These are phyloP conservation scores for Chrysoporthe austroafricana DNA, from an alignment of 2,329 filamentous ascomycete species.

Conservation along the genomic window DNA sequence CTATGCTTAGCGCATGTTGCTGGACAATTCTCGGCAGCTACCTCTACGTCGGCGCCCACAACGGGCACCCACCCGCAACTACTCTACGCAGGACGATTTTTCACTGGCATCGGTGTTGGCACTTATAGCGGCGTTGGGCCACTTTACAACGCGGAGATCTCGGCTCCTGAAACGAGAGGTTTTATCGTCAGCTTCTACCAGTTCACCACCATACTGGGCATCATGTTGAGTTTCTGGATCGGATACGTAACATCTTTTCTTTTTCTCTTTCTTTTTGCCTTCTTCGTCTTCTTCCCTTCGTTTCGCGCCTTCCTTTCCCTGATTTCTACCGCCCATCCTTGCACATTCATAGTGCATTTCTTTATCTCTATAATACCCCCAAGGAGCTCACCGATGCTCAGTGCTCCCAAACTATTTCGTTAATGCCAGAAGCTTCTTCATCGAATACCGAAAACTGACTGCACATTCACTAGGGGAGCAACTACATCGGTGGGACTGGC, in stretches of 20 bases:
- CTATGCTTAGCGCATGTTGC: conserved; percentile 53
- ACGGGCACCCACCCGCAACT: conserved; percentile 44
- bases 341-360: not conserved
- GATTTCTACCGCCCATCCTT: not conserved
- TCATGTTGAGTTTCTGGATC: conserved; percentile 55
- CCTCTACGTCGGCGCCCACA: conserved; percentile 47
- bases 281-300: too few relatives aligned
- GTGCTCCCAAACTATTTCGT: too few relatives aligned
- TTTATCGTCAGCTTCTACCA: conserved; percentile 68
- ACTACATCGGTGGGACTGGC: conserved; percentile 52
- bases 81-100: conserved; percentile 53
- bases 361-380: not conserved
- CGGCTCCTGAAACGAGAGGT: conserved; percentile 68
- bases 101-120: conserved; percentile 54
- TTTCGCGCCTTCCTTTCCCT: not conserved
- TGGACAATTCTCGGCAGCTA: conserved; percentile 52
- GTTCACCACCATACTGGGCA: conserved; percentile 62
- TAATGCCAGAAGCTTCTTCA: too few relatives aligned
- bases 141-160: conserved; percentile 55
- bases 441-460: not conserved
- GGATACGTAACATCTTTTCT: conserved; percentile 39
- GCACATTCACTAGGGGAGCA: conserved; percentile 35
- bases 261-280: too few relatives aligned
- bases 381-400: too few relatives aligned
- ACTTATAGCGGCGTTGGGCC: conserved; percentile 50